Evolutionary conservation across 2,329 filamentous ascomycete genomes (phyloP), one percentile per base, ranked within the genome.

Genomic region (Nemania sp.): DNA sequence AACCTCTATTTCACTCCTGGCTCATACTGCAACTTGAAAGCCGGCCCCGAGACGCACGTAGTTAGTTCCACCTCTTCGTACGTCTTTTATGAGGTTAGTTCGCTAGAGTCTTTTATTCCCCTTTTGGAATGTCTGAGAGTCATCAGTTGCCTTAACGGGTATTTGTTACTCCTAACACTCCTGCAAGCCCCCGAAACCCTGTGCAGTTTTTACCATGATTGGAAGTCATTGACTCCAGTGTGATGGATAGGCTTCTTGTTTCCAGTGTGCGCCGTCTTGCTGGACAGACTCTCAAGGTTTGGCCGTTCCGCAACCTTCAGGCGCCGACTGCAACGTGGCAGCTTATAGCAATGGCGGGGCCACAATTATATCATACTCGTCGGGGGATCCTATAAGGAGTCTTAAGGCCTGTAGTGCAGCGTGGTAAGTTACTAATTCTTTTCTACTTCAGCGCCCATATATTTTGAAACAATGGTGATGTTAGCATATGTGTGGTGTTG

Each of bases 391-490:
- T 54, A 49, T 65, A 47, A 55, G 0, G 22, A 65, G 55, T 55
- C 18, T 65, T 26, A 59, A 54, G 27, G 55, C 26, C 15, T 65
- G 62, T 38, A 60, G 62, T 60, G 35, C 35, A 41, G 26, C 3
- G 54, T 65, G 62, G 62, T 65, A 65, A 1, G 62, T 60, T 55
- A n/a, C n/a, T n/a, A n/a, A n/a, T n/a, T n/a, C n/a, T n/a, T n/a
- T n/a, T n/a, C n/a, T n/a, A n/a, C n/a, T n/a, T n/a, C n/a, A n/a
- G n/a, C n/a, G n/a, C n/a, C n/a, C n/a, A n/a, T n/a, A n/a, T n/a
- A n/a, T n/a, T n/a, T n/a, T n/a, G n/a, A n/a, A n/a, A n/a, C n/a
- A n/a, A n/a, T n/a, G n/a, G n/a, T n/a, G n/a, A n/a, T n/a, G n/a
- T n/a, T n/a, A n/a, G n/a, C n/a, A n/a, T n/a, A n/a, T n/a, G n/a